Evolutionary conservation across 2,329 filamentous ascomycete species (phyloP).

Genomic region (Pyricularia sp.): DNA sequence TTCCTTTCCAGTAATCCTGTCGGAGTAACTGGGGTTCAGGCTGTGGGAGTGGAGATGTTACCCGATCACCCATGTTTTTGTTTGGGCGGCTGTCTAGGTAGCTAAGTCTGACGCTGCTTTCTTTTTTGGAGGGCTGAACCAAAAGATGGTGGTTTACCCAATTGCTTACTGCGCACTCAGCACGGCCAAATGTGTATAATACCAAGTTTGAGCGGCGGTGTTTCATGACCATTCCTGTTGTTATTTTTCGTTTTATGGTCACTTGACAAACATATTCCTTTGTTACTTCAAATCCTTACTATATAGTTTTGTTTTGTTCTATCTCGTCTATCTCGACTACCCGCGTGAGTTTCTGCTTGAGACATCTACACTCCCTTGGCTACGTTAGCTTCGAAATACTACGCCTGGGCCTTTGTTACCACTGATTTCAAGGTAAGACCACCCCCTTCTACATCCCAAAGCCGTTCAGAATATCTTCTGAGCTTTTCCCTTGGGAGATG

Average conservation of each 20-base stretch:
- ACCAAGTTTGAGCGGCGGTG: not conserved
- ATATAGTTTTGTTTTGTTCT: not conserved
- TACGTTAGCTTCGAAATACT: not conserved
- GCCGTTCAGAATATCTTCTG: not conserved
- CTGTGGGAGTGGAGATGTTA: not conserved
- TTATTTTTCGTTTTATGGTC: not conserved
- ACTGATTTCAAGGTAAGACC: not conserved
- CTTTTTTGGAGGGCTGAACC: not conserved
- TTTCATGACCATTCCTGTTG: not conserved
- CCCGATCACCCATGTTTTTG: not conserved
- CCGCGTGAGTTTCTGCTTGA: not conserved
- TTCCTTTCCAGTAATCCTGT: not conserved
- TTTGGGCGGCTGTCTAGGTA: not conserved
- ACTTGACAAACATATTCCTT: not conserved
- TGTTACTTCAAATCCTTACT: not conserved
- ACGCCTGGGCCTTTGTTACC: not conserved
- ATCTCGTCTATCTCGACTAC: not conserved
- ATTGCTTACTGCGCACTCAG: not conserved
- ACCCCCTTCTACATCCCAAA: not conserved
- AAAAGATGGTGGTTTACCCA: no score
- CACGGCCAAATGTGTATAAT: not conserved
- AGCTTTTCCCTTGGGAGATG: not conserved
- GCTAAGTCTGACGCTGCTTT: not conserved
- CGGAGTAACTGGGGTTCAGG: not conserved
- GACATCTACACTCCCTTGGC: not conserved